Base-by-base conservation (phyloP, 305 asterid species). In the Fraxinus baroniana region DNA sequence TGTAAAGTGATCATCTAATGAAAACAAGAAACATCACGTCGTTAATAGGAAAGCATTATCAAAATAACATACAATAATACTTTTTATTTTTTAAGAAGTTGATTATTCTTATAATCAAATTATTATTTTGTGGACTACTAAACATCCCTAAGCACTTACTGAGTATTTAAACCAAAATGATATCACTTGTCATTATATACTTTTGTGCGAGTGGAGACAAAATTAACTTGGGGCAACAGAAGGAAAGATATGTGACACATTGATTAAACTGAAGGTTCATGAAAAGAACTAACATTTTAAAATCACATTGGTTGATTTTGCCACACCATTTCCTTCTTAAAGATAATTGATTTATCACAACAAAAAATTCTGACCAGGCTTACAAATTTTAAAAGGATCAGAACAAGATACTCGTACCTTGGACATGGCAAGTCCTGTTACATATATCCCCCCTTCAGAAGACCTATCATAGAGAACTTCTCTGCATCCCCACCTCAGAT, bases 401-500 rank as follows among this genome's bases (percentile, higher is more conserved):
- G 83, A 84, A 44, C 71, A 55, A 78, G 80, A 75, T 60, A 32
- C 62, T 74, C 37, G 74, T 87, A 92, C 99, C 97, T 97, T 97
- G 35, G 99, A 94, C 92, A 94, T 87, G 87, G 95, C 92, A 84
- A 97, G 95, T 82, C 98, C 99, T 9, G 92, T 91, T 75, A 97
- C 95, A 83, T 89, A 90, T 35, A 90, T 83, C 74, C 87, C 86
- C 76, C 97, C 98, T 87, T 93, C 95, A 76, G 96, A 90, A 78
- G 91, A 94, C 88, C 84, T 89, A 84, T 92, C 94, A 62, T 97
- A 91, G 76, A 90, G 97, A 80, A 97, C 64, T 87, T 94, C 97
- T 91, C 98, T 91, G 92, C 99, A 97, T 80, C 99, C 99, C 99
- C 98, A 96, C 90, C 98, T 91, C 78, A 96, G 92, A 87, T 96